phyloP scores from a whole-genome alignment of 768 basidiomycete species.

The Calocybe gangraenosa region DNA sequence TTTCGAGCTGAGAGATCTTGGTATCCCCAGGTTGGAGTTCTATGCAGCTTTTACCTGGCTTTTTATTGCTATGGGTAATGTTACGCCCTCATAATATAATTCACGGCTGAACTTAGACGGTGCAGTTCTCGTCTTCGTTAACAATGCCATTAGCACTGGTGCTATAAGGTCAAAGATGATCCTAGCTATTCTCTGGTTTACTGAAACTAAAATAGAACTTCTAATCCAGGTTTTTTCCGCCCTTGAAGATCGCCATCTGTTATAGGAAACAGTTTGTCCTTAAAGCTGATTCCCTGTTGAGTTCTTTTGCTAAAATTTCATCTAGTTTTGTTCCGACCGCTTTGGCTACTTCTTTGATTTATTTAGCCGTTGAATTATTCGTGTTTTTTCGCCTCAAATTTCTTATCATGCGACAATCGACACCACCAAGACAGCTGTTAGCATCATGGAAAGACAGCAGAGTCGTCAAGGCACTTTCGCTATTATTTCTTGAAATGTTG shows the following conservation, averaged over 20 bases:
- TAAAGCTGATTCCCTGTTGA: too few species aligned
- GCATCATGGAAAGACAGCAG: conserved; percentile 5
- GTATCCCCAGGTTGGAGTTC: conserved; percentile 8
- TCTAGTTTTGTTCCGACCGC: conserved; percentile 14
- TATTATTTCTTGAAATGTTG: conserved; percentile 11
- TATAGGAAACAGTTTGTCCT: conserved; percentile 14
- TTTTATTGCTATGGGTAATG: conserved; percentile 10
- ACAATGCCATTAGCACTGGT: conserved; percentile 14
- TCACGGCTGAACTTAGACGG: neutral
- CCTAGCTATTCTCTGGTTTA: neutral
- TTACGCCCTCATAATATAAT: too few species aligned
- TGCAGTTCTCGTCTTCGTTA: conserved; percentile 12
- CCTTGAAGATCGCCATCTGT: conserved; percentile 6
- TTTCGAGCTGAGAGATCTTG: conserved; percentile 11
- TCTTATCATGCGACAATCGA: conserved; percentile 3
- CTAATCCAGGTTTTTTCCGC: neutral
- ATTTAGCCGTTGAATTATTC: conserved; percentile 5
- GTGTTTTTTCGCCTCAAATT: conserved; percentile 4
- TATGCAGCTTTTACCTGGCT: conserved; percentile 5
- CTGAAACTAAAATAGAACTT: neutral
- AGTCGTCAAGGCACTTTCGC: conserved; percentile 8
- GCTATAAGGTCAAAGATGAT: neutral
- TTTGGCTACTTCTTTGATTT: conserved; percentile 10
- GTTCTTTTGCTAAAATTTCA: neutral
- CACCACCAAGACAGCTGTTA: conserved; percentile 3